Base-by-base conservation (phyloP, 345 rosid genomes). In the Punica granatum region DNA sequence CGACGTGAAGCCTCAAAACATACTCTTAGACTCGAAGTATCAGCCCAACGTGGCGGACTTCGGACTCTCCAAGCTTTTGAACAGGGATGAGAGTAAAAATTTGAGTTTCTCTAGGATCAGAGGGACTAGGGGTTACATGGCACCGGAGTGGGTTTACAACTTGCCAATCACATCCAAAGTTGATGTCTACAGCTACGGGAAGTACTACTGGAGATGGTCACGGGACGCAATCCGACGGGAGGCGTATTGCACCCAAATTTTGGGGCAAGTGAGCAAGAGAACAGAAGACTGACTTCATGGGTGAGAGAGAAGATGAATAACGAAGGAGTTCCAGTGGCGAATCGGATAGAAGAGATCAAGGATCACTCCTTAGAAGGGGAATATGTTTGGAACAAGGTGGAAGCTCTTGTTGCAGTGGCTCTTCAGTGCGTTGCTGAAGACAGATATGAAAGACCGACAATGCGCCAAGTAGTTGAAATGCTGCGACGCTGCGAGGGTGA, bases 181-280 rank as follows among this genome's bases (percentile, higher is more conserved):
- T 3, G 85, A 78, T 63, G 70, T 81, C n/a, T 78, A 81, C 30
- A 81, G 82, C 67, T 81, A 68, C 39, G 85, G 77, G 0, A 67
- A 75, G 85, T 78, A 8, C 15, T 81, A 1, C 31, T 74, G 41
- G 77, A 69, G 56, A 26, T 69, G 35, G 66, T 69, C 11, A 49
- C 70, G 1, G 74, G 73, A 2, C 48, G n/a, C 25, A 70, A 28
- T 19, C 77, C 67, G 33, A 36, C 37, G 4, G 48, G 58, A 31
- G 60, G 9, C 4, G 42, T 37, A 37, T 5, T n/a, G 35, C 53
- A n/a, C 15, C 18, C 21, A 11, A 39, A 39, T 25, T 7, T 6
- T 7, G 48, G 41, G 15, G 48, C 18, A 19, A 26, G 49, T 14
- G 69, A 26, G 34, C 7, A 23, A 6, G 70, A 28, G 28, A 25